Conservation (phyloP, 129 eudicot genomes). For the Helichrysum umbraculigerum region DNA sequence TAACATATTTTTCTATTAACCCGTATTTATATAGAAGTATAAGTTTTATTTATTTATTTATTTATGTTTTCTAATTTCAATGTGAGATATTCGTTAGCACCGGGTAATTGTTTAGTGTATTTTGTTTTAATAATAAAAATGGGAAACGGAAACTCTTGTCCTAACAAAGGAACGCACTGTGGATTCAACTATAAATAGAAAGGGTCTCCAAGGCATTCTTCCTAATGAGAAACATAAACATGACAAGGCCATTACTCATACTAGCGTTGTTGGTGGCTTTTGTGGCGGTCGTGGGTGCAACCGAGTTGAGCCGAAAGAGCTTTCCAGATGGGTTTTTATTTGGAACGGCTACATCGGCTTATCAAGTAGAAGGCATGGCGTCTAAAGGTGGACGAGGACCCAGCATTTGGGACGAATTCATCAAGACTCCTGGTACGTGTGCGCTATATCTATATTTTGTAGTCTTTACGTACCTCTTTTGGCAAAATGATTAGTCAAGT, state of each 20-base stretch:
- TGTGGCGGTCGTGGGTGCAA: neutral
- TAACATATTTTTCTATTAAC: too few species aligned
- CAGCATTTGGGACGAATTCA: neutral
- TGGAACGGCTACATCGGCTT: neutral
- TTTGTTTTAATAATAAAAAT: too few species aligned
- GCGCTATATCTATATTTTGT: too few species aligned
- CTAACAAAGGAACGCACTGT: neutral
- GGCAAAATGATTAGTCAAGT: too few species aligned
- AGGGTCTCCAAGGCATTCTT: neutral
- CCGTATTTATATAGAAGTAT: too few species aligned
- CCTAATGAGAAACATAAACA: neutral
- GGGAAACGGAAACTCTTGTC: neutral
- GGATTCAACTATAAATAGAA: neutral
- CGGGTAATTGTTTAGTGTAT: too few species aligned
- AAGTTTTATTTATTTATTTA: too few species aligned
- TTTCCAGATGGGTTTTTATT: neutral
- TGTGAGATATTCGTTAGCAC: too few species aligned
- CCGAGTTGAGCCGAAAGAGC: neutral
- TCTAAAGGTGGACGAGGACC: neutral
- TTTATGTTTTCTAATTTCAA: too few species aligned
- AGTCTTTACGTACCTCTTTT: neutral
- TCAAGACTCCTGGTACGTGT: neutral
- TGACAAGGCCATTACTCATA: neutral
- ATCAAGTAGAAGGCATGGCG: neutral
- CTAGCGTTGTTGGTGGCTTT: neutral